phyloP scores from a whole-genome alignment of 495 filamentous ascomycete genomes.

The Podospora conica region DNA sequence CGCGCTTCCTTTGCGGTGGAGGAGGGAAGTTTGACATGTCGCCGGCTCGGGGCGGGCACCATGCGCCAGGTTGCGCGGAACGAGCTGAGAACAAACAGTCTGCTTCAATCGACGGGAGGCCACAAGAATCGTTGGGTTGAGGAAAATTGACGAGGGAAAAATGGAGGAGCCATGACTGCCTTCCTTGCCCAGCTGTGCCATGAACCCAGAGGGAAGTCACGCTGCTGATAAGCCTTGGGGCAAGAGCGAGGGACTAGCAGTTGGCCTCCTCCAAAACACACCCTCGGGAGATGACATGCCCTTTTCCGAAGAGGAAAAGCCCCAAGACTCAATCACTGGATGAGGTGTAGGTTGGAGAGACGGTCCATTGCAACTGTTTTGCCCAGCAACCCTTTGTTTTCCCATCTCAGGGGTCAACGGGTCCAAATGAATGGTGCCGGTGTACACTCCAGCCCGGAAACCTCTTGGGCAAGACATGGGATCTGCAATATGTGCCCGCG shows the following conservation, averaged over 20 bases:
- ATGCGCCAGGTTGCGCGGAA: background rate
- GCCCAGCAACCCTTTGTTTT: background rate
- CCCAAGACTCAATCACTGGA: background rate
- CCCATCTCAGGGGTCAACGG: background rate
- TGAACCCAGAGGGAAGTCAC: background rate
- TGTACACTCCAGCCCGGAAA: background rate
- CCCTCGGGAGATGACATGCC: too few relatives aligned
- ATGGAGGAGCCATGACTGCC: background rate
- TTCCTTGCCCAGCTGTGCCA: too few relatives aligned
- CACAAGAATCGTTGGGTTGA: background rate
- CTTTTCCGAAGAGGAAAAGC: too few relatives aligned
- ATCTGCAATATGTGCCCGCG: background rate
- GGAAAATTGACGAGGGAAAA: background rate
- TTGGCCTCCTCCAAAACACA: too few relatives aligned
- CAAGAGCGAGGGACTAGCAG: background rate
- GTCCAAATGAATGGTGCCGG: background rate
- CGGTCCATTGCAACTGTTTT: background rate
- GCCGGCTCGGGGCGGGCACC: background rate
- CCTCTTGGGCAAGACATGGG: too few relatives aligned
- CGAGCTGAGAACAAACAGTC: background rate
- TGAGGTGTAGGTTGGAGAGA: background rate
- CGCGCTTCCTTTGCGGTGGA: slow-evolving; percentile 3
- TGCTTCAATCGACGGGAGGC: background rate
- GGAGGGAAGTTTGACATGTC: background rate
- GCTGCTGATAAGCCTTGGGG: background rate